These are phyloP conservation scores for Dioscorea alata DNA, from an alignment of 106 monocot genomes.

Conservation along the genomic window DNA sequence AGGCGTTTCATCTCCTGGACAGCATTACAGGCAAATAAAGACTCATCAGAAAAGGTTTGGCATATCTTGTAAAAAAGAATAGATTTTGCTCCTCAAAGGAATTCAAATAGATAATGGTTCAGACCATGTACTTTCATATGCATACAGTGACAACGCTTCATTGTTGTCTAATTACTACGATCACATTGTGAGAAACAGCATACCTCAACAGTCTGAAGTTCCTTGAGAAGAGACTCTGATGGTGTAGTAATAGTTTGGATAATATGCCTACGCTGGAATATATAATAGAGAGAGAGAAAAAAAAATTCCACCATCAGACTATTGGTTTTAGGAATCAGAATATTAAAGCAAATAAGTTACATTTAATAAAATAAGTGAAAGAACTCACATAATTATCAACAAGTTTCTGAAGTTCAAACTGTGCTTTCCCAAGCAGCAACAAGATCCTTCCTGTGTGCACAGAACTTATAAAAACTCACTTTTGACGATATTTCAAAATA, in stretches of 20 bases:
- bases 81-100: too few relatives aligned
- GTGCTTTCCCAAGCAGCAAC: slow-evolving; percentile 65
- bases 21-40: slow-evolving; percentile 9
- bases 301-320: background rate
- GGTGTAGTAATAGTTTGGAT: slow-evolving; percentile 63
- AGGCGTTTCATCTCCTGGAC: slow-evolving; percentile 81
- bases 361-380: background rate
- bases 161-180: background rate
- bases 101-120: background rate
- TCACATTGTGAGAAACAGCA: slow-evolving; percentile 1
- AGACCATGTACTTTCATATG: background rate
- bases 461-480: background rate
- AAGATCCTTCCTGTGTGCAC: slow-evolving; percentile 48
- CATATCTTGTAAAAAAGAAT: background rate
- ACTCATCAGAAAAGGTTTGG: background rate
- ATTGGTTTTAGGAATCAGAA: too few relatives aligned
- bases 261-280: slow-evolving; percentile 59
- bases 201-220: slow-evolving; percentile 74
- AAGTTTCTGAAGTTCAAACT: slow-evolving; percentile 80
- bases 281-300: background rate
- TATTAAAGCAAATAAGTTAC: too few relatives aligned
- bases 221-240: slow-evolving; percentile 74
- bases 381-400: slow-evolving; percentile 70
- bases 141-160: background rate
- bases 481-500: background rate